Base-by-base conservation (phyloP, 305 asterid genomes). In the Fraxinus baroniana region DNA sequence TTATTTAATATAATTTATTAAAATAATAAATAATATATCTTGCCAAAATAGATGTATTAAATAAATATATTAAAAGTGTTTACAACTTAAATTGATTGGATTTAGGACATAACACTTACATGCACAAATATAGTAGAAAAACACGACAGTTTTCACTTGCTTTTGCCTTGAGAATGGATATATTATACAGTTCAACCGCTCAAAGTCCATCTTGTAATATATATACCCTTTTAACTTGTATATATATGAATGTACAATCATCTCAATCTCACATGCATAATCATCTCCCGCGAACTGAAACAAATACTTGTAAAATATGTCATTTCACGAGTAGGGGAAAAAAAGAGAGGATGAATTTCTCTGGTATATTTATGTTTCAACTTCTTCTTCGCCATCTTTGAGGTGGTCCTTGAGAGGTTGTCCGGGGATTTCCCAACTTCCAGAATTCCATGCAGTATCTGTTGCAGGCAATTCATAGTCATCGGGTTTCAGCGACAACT, bases 401-500 rank as follows among this genome's bases (percentile, higher is more conserved):
- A 93, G 89, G 87, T 88, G 93, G 57, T 89, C 78, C 77, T 89
- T 87, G 9, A 93, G 92, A 66, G 90, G 75, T 80, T 85, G 91
- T 55, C 80, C 85, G 20, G 89, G 89, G 55, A 90, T 82, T 20
- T 91, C 89, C 91, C 91, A 92, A 55, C 85, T 88, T 7, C 83
- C 89, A 60, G 68, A 80, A 82, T 86, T 84, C 97, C 97, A 92
- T 24, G 91, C 88, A 36, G 90, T 86, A 87, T 92, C 90, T 46
- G 86, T 4, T 75, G 81, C 87, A 3, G 98, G 98, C 80, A 94
- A 81, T 82, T 85, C 90, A 37, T 88, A 94, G 32, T 94, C 98
- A 60, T 94, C 98, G 0, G 97, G 94, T 86, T 88, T 93, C 83
- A 94, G 82, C 0, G 97, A 94, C 85, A 93, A 66, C 89, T 91